Evolutionary conservation across 2,329 filamentous ascomycete genomes (phyloP), one percentile per base, ranked within the genome.

Genomic region (Xylaria sp.): DNA sequence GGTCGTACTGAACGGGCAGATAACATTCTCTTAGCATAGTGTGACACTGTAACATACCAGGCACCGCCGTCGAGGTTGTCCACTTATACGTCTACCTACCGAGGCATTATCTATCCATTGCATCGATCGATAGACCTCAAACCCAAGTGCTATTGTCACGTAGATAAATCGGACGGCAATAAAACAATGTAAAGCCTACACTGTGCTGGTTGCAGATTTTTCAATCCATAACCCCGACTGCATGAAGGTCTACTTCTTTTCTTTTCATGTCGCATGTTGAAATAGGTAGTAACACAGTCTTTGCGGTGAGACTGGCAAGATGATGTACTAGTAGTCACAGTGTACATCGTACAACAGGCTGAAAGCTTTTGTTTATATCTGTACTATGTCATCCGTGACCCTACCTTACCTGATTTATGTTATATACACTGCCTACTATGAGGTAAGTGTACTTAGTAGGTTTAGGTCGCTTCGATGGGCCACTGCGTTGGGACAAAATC

Each of bases 11-110:
- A 44, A 44, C 16, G 18, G 40, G 40, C 53, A 62, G 65, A 67
- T 53, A 63, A 67, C 54, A 42, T 37, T 35, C 13, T 58, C 58
- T 25, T 50, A 32, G 61, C 47, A 27, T 16, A 27, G 23, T 51
- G 25, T 44, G 40, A 18, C 40, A 13, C 18, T 44, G 40, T 16
- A 18, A 44, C 32, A 44, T 18, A 44, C 40, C 6, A 44, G 57
- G 63, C 32, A 61, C 60, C 40, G 57, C 40, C 35, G 23, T 47
- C 18, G 21, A 47, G n/a, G 57, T 25, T 37, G 48, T 50, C n/a
- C n/a, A 42, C 13, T 16, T 16, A 18, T 18, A 16, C 40, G 18
- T 21, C 5, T 18, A 21, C n/a, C 18, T 47, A 47, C n/a, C 9
- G 10, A 21, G 5, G n/a, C 18, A 47, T 21, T 21, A 21, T 6